These are phyloP conservation scores for Coniochaeta pulveracea DNA, from an alignment of 2,329 filamentous ascomycete species.

Conservation along the genomic window DNA sequence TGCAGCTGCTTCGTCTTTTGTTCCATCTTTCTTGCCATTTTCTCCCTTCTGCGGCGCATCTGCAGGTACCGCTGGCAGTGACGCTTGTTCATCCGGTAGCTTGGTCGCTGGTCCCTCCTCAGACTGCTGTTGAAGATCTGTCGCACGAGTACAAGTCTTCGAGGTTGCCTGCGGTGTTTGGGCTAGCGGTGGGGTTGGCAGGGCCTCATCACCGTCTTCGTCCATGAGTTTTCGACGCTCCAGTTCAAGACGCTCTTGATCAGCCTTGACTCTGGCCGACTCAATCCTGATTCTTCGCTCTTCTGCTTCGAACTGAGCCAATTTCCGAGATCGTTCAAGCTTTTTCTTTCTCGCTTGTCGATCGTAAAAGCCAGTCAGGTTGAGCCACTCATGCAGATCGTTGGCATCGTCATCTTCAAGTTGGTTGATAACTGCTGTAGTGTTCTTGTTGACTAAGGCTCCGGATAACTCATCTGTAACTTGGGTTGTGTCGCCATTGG, in stretches of 20 bases:
- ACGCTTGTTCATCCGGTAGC: background rate
- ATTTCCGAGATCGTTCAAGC: conserved; percentile 12
- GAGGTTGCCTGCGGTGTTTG: background rate
- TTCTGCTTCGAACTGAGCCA: conserved; percentile 11
- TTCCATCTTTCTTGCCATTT: too few relatives aligned
- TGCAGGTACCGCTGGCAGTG: too few relatives aligned
- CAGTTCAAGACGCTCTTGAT: conserved; percentile 8
- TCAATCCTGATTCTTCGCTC: conserved; percentile 11
- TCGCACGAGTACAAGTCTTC: background rate
- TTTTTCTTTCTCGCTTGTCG: conserved; percentile 10
- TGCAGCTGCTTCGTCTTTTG: too few relatives aligned
- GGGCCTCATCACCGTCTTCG: conserved; percentile 13
- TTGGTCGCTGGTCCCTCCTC: background rate
- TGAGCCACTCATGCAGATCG: conserved; percentile 14
- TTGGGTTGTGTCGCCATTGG: background rate
- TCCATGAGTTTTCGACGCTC: conserved; percentile 9
- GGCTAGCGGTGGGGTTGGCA: background rate
- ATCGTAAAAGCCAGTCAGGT: conserved; percentile 13
- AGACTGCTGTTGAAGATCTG: background rate
- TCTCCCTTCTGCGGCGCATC: too few relatives aligned
- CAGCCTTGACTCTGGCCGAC: too few relatives aligned
- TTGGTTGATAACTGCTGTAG: background rate
- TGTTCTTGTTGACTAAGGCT: too few relatives aligned
- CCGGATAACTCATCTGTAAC: background rate
- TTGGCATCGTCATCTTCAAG: conserved; percentile 5